phyloP scores from a whole-genome alignment of 805 yeast genomes.

The Wickerhamiella nectarea region DNA sequence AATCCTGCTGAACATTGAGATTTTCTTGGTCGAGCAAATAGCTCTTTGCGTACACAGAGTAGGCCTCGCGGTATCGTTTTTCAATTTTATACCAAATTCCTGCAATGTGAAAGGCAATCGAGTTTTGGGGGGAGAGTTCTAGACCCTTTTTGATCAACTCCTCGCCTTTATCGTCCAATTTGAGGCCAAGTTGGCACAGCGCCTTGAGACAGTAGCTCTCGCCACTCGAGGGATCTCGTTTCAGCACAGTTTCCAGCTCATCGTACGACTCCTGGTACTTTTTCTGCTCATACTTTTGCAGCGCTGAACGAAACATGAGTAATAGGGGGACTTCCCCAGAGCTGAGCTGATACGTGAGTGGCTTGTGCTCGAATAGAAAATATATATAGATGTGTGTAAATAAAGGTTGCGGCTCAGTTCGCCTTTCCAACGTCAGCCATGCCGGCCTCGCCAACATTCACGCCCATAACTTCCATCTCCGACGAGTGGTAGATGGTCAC shows the following conservation, averaged over 20 bases:
- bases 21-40: constrained; percentile 67
- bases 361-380: no score
- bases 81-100: constrained; percentile 69
- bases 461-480: neutral
- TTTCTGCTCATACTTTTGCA: constrained; percentile 68
- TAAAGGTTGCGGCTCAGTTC: no score
- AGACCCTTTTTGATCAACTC: constrained; percentile 47
- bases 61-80: constrained; percentile 61
- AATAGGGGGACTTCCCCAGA: neutral
- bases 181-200: constrained; percentile 42
- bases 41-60: constrained; percentile 63
- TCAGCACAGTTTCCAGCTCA: constrained; percentile 57
- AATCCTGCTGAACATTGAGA: constrained; percentile 65
- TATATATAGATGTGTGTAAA: no score
- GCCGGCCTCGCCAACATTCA: neutral
- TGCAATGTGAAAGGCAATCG: constrained; percentile 68
- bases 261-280: constrained; percentile 80
- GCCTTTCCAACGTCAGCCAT: neutral
- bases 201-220: constrained; percentile 82
- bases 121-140: constrained; percentile 43
- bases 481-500: neutral
- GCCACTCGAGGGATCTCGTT: constrained; percentile 61
- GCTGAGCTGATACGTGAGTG: neutral
- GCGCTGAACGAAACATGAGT: constrained; percentile 52
- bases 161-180: constrained; percentile 51